phyloP scores from a whole-genome alignment of 2,329 filamentous ascomycete species.

The Penicillium sp. region DNA sequence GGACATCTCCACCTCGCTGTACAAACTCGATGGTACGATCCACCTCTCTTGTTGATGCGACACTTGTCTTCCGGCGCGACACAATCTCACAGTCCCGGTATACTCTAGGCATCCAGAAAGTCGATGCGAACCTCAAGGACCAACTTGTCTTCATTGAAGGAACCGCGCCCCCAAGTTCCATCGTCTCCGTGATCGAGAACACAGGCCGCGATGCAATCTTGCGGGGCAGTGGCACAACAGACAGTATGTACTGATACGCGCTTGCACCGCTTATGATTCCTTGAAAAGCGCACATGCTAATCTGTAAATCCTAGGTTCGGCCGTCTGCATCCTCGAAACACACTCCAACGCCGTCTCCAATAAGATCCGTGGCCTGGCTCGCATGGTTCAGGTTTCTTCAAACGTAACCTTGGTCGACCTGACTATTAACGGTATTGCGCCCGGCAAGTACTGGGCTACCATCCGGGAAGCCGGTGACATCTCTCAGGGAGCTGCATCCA shows the following conservation, averaged over 20 bases:
- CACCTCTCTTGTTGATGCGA: neutral
- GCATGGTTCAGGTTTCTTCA: slow-evolving; percentile 88
- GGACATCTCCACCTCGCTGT: slow-evolving; percentile 76
- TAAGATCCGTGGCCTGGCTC: slow-evolving; percentile 79
- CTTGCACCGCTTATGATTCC: neutral
- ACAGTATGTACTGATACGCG: slow-evolving; percentile 58
- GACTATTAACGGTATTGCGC: slow-evolving; percentile 76
- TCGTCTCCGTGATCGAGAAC: slow-evolving; percentile 82
- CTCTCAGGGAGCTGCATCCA: slow-evolving; percentile 75
- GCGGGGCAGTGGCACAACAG: slow-evolving; percentile 79
- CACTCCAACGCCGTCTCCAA: slow-evolving; percentile 61
- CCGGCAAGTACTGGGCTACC: slow-evolving; percentile 79
- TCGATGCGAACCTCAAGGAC: slow-evolving; percentile 77
- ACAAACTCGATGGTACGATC: slow-evolving; percentile 65
- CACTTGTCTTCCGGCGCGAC: neutral
- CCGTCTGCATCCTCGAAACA: slow-evolving; percentile 95
- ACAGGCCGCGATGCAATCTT: slow-evolving; percentile 94
- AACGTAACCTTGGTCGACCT: slow-evolving; percentile 82
- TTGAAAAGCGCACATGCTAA: neutral
- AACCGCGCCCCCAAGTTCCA: slow-evolving; percentile 83
- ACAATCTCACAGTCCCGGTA: neutral
- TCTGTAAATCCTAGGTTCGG: slow-evolving; percentile 27
- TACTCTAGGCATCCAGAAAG: slow-evolving; percentile 69
- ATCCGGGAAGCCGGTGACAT: slow-evolving; percentile 87
- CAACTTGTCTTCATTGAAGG: slow-evolving; percentile 85